These are phyloP conservation scores for Rhinocladiella mackenziei DNA, from an alignment of 2,329 filamentous ascomycete species.

Conservation along the genomic window DNA sequence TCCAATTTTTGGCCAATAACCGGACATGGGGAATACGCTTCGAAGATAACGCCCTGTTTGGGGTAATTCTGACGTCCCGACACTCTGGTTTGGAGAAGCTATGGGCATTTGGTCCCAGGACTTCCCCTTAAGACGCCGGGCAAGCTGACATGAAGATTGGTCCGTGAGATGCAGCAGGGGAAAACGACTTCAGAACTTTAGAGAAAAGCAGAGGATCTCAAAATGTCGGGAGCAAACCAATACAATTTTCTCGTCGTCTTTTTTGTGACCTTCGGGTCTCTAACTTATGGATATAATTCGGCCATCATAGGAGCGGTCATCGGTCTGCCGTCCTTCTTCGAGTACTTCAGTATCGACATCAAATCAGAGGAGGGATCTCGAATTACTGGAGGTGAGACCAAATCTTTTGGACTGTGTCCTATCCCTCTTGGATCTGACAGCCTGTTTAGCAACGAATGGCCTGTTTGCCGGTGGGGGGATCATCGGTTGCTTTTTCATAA, in stretches of 20 bases:
- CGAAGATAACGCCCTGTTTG: no score
- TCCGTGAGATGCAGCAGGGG: no score
- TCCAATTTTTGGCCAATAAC: no score
- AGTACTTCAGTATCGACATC: slow-evolving; percentile 44
- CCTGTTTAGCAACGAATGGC: slow-evolving; percentile 20
- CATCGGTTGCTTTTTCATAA: slow-evolving; percentile 19
- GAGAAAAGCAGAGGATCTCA: no score
- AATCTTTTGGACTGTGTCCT: background rate
- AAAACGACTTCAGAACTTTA: no score
- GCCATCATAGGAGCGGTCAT: slow-evolving; percentile 24
- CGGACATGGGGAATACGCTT: no score
- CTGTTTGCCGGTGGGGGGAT: slow-evolving; percentile 21
- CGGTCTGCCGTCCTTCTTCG: slow-evolving; percentile 21
- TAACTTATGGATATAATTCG: slow-evolving; percentile 26
- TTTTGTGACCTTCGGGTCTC: slow-evolving; percentile 24
- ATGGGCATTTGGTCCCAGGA: no score
- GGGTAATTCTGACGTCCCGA: no score
- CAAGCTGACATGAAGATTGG: no score
- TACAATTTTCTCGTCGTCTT: slow-evolving; percentile 23
- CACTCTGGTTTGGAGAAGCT: no score
- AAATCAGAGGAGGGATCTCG: slow-evolving; percentile 12
- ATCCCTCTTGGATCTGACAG: background rate
- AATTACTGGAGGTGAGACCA: slow-evolving; percentile 19
- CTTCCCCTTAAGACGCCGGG: no score
- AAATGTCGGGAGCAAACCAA: slow-evolving; percentile 7